Percentiles rank a stretch among this genome's conserved stretches.
Evolutionary conservation across 2,329 filamentous ascomycete genomes (phyloP).

Genomic region (Trichoderma sp.): DNA sequence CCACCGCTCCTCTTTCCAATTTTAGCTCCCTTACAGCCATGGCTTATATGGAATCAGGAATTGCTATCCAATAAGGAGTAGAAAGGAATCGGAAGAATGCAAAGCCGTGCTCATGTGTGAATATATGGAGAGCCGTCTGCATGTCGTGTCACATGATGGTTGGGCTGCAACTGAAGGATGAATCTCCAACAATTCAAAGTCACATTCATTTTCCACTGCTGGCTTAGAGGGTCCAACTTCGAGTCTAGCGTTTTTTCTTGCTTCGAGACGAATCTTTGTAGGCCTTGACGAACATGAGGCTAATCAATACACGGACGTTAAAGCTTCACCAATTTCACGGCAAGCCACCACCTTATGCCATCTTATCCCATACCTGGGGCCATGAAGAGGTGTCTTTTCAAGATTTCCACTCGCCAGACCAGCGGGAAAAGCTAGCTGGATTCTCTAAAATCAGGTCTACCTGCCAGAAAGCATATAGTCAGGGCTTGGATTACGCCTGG

Average conservation of each 20-base stretch:
- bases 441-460: neutral
- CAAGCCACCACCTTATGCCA: neutral
- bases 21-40: neutral
- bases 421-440: neutral
- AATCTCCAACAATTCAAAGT: neutral
- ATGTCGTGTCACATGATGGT: neutral
- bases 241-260: accelerated
- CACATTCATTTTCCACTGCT: neutral
- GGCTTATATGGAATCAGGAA: neutral
- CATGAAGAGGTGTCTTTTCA: neutral
- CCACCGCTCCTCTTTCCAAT: no score
- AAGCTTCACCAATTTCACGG: neutral
- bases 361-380: neutral
- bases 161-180: neutral
- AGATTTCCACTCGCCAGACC: neutral
- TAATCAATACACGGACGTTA: neutral
- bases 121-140: neutral
- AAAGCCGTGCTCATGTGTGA: neutral
- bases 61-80: neutral
- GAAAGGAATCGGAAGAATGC: neutral
- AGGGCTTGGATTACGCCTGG: neutral
- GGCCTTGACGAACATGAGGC: neutral
- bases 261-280: neutral
- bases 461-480: neutral
- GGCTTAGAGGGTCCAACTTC: accelerated